Evolutionary conservation across 495 filamentous ascomycete species (phyloP), one percentile per base, ranked within the genome.

Genomic region (Tuber magnatum): DNA sequence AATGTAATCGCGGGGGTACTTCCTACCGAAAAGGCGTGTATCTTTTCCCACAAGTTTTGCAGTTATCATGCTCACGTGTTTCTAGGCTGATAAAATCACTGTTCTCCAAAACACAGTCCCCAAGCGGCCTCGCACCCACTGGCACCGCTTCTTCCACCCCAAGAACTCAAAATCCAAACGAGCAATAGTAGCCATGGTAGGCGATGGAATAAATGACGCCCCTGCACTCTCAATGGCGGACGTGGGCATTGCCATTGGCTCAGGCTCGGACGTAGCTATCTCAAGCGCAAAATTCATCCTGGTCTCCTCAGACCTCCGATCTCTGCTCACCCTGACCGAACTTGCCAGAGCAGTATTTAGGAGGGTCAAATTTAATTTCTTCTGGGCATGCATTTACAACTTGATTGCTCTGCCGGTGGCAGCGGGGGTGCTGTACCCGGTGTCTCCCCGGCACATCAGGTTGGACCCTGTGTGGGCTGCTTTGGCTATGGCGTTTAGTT

Each of bases 361-460:
- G 44, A 86, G 94, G 24, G 91, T 97, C 78, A 90, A 90, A 81
- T 87, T 95, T 85, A 97, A 97, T 80, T 97, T 97, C 82, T 88
- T 83, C 41, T 97, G 94, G 94, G 94, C 94, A 4, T 83, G 93
- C n/a, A 84, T 96, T 4, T 97, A 97, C 81, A 97, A 97, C 80
- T 71, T 90, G 16, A 81, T 91, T 69, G 89, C 92, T 6, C 83
- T 97, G n/a, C 94, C 94, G 4, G 85, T 97, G 65, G 93, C 94
- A 3, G 94, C 93, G 2, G 94, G 94, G 3, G 89, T 90, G 20
- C 84, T 97, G 16, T 97, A 93, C 82, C 90, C 92, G 70, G 74
- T 74, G 78, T 83, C 14, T 12, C 9, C 38, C 35, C 24, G 68
- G 18, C 56, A 40, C 44, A n/a, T 71, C 18, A 68, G 75, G 28